These are phyloP conservation scores for Capsella bursapastoris DNA, from an alignment of 345 rosid genomes.

Conservation along the genomic window DNA sequence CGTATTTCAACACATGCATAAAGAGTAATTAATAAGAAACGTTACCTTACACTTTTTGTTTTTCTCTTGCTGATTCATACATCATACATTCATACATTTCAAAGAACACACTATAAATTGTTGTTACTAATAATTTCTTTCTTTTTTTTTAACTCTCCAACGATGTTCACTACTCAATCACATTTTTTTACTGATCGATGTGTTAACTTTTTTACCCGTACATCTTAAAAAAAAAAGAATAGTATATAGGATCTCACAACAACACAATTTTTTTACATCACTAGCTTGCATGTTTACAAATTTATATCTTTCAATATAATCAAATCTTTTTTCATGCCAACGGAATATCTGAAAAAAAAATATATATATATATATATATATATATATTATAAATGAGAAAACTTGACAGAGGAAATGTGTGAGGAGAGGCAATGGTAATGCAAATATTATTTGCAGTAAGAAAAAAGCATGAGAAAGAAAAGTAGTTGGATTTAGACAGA, in stretches of 20 bases:
- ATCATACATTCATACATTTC: neutral
- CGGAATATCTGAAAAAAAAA: neutral
- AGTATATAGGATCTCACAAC: neutral
- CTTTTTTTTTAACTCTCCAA: too few relatives aligned
- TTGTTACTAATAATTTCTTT: neutral
- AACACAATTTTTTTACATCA: neutral
- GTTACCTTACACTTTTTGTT: neutral
- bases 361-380: too few relatives aligned
- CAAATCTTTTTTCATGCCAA: constrained; percentile 3
- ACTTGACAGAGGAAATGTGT: constrained; percentile 28
- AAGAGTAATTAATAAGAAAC: too few relatives aligned
- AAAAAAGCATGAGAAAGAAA: constrained; percentile 40
- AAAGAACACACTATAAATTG: neutral
- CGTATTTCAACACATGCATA: neutral
- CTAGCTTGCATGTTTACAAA: too few relatives aligned
- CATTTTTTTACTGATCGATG: neutral
- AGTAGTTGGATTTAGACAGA: constrained; percentile 43
- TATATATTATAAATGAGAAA: too few relatives aligned
- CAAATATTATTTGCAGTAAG: constrained; percentile 21
- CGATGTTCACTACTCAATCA: neutral
- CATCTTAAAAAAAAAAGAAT: neutral
- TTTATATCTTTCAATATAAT: neutral
- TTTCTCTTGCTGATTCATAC: neutral
- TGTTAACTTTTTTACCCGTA: neutral
- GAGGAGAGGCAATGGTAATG: constrained; percentile 32